Percentiles rank a stretch among this genome's conserved stretches.
These are phyloP conservation scores for Acacia confusa DNA, from an alignment of 306 rosid genomes.

Conservation along the genomic window DNA sequence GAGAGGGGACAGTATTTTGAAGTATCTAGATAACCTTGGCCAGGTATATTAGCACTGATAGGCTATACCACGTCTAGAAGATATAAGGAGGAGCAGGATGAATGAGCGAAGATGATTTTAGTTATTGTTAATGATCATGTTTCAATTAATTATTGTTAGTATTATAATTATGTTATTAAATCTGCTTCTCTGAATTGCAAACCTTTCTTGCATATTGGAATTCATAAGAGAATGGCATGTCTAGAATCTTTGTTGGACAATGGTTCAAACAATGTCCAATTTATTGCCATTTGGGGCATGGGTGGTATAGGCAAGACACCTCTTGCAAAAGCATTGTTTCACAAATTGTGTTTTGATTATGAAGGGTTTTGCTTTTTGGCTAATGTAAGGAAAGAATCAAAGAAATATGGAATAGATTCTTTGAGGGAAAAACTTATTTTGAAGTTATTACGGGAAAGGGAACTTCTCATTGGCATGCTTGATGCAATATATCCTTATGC, in stretches of 20 bases:
- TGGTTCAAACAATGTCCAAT: not conserved
- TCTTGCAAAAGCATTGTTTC: not conserved
- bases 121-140: too few species aligned
- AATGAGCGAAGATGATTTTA: too few species aligned
- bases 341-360: not conserved
- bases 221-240: not conserved
- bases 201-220: too few species aligned
- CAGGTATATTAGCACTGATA: too few species aligned
- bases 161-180: too few species aligned
- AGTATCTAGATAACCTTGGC: too few species aligned
- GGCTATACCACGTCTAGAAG: too few species aligned
- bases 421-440: not conserved
- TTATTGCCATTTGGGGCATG: constrained; percentile 8
- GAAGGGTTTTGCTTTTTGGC: not conserved
- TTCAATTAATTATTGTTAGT: too few species aligned
- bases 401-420: not conserved
- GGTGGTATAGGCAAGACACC: not conserved
- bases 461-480: not conserved
- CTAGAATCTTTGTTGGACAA: not conserved
- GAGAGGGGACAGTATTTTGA: too few species aligned
- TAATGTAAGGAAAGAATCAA: not conserved
- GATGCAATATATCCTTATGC: not conserved
- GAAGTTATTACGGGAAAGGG: not conserved
- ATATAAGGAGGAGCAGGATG: too few species aligned
- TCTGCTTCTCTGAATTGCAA: too few species aligned